These are phyloP conservation scores for Neocatenulostroma microsporum DNA, from an alignment of 2,329 filamentous ascomycete genomes.

Conservation along the genomic window DNA sequence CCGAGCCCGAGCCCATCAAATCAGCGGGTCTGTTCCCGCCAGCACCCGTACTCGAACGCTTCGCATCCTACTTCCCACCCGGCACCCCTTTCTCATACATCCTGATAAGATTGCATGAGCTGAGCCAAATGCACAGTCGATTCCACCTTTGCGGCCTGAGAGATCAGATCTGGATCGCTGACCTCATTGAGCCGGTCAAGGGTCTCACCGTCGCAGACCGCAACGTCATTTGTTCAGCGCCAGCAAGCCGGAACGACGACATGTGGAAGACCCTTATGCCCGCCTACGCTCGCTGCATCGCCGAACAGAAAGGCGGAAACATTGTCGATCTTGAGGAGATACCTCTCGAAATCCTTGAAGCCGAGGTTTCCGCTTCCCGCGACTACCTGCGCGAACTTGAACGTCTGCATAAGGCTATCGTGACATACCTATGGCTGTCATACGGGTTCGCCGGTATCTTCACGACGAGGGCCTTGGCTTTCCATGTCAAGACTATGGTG, in stretches of 20 bases:
- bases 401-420: slow-evolving; percentile 68
- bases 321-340: slow-evolving; percentile 65
- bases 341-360: slow-evolving; percentile 65
- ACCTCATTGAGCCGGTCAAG: slow-evolving; percentile 63
- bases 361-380: slow-evolving; percentile 36
- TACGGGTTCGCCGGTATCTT: slow-evolving; percentile 82
- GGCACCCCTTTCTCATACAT: slow-evolving; percentile 78
- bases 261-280: slow-evolving; percentile 45
- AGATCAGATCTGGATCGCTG: slow-evolving; percentile 59
- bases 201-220: slow-evolving; percentile 64
- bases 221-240: slow-evolving; percentile 65
- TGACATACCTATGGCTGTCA: slow-evolving; percentile 86
- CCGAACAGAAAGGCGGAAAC: slow-evolving; percentile 56
- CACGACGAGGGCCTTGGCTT: slow-evolving; percentile 63
- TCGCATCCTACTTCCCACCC: slow-evolving; percentile 73
- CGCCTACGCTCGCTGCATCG: slow-evolving; percentile 62
- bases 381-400: slow-evolving; percentile 64
- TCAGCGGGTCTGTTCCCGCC: slow-evolving; percentile 71
- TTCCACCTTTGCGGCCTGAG: slow-evolving; percentile 64
- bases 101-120: slow-evolving; percentile 63
- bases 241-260: slow-evolving; percentile 51
- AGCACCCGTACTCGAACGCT: slow-evolving; percentile 60
- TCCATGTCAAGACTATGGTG: slow-evolving; percentile 68
- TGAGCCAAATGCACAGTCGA: slow-evolving; percentile 54
- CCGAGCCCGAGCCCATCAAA: slow-evolving; percentile 57